These are phyloP conservation scores for Furcasterigmium furcatum DNA, from an alignment of 2,329 filamentous ascomycete species.

Conservation along the genomic window DNA sequence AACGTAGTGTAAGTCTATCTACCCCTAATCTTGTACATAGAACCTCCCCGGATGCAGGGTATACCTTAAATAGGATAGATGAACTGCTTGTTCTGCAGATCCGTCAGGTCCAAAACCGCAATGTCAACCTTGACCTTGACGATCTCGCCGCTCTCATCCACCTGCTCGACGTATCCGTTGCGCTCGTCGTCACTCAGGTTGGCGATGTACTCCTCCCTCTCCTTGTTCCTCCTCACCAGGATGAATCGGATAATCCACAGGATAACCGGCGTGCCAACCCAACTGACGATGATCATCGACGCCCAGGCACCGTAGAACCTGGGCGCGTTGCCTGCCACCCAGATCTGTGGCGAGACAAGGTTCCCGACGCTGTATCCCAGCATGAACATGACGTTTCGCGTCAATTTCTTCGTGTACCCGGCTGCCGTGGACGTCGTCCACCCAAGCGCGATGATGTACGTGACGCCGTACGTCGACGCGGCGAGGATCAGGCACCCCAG, in stretches of 20 bases:
- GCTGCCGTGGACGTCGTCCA: conserved; percentile 32
- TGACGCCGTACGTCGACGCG: conserved; percentile 25
- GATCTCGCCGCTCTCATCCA: conserved; percentile 24
- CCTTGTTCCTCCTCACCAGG: conserved; percentile 23
- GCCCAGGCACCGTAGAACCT: conserved; percentile 28
- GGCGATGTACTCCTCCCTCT: conserved; percentile 23
- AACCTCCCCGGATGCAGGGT: not conserved
- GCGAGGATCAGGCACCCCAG: conserved; percentile 26
- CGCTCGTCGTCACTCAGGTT: conserved; percentile 14
- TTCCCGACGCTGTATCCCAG: conserved; percentile 29
- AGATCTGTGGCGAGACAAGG: conserved; percentile 33
- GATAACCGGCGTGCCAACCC: conserved; percentile 28
- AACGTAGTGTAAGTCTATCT: too few relatives aligned
- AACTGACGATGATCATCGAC: conserved; percentile 25
- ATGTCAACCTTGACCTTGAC: conserved; percentile 27
- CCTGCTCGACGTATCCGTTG: conserved; percentile 19
- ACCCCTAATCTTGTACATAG: not conserved
- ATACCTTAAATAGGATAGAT: conserved; percentile 21
- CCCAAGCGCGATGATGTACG: conserved; percentile 29
- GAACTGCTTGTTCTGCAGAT: conserved; percentile 33
- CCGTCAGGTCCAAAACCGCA: conserved; percentile 31
- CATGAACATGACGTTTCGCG: conserved; percentile 34
- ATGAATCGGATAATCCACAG: conserved; percentile 28
- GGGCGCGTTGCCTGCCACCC: conserved; percentile 20
- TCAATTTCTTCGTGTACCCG: conserved; percentile 40